Evolutionary conservation across 805 yeast species (phyloP).

Genomic region (Isabelozyma rhagii): DNA sequence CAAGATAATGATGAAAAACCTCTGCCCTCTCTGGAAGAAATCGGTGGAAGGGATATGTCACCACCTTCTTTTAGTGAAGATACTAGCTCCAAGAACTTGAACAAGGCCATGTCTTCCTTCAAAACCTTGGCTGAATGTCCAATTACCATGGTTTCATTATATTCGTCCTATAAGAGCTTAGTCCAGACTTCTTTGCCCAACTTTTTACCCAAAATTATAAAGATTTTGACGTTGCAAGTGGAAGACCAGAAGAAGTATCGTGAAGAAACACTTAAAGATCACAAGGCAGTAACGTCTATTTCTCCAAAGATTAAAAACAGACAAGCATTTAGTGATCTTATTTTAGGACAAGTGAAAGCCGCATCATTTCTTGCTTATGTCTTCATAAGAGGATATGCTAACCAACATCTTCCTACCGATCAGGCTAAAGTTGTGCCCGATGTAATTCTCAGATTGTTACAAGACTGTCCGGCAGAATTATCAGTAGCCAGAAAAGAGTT

Average conservation of each 20-base stretch:
- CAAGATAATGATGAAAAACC: not conserved
- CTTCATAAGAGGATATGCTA: slow-evolving; percentile 78
- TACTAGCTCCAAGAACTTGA: slow-evolving; percentile 49
- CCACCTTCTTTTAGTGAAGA: slow-evolving; percentile 42
- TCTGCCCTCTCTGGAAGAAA: slow-evolving; percentile 1
- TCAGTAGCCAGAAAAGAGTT: slow-evolving; percentile 90
- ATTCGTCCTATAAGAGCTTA: slow-evolving; percentile 79
- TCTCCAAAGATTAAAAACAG: slow-evolving; percentile 75
- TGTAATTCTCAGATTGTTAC: slow-evolving; percentile 76
- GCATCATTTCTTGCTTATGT: slow-evolving; percentile 93
- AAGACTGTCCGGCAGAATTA: slow-evolving; percentile 93
- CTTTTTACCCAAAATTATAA: slow-evolving; percentile 80
- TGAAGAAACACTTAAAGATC: slow-evolving; percentile 48
- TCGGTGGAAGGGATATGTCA: slow-evolving; percentile 20
- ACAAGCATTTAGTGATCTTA: slow-evolving; percentile 80
- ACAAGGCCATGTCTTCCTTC: slow-evolving; percentile 75
- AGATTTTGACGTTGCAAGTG: slow-evolving; percentile 72
- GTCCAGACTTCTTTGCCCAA: slow-evolving; percentile 67
- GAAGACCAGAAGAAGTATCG: slow-evolving; percentile 58
- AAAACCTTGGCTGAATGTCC: slow-evolving; percentile 96
- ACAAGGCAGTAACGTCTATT: slow-evolving; percentile 63
- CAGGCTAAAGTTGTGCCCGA: slow-evolving; percentile 71
- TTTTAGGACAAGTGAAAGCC: slow-evolving; percentile 91
- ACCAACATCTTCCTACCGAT: slow-evolving; percentile 46
- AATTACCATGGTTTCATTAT: slow-evolving; percentile 88